Base-by-base conservation (phyloP, 2,329 filamentous ascomycete species). In the Phialophora expanda region DNA sequence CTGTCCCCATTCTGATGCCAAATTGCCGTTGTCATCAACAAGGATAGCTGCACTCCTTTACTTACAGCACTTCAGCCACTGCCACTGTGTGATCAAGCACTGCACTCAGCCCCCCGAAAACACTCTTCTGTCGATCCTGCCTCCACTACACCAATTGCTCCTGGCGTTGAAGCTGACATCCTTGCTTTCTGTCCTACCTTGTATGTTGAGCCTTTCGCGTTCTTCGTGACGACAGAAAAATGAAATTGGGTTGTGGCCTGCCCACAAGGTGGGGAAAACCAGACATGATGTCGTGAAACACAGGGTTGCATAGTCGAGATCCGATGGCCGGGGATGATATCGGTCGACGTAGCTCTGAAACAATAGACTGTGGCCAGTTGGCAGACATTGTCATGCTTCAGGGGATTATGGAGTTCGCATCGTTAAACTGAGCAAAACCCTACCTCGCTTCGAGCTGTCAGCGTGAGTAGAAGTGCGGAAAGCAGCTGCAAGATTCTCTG, bases 231-330 rank as follows among this genome's bases (percentile, higher is more conserved):
- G 6, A 7, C 5, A 7, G 6, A 44, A 17, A 17, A 44, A n/a
- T 8, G 38, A n/a, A n/a, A 44, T n/a, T 44, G 12, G 38, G 17
- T 44, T 44, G 38, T 44, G 38, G 5, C 38, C 5, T 7, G 38
- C 38, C 17, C 3, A 7, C 38, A n/a, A 44, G 38, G 38, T n/a
- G 17, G 17, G 17, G 38, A n/a, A n/a, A 7, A 3, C 6, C 38
- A 44, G 38, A 20, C 38, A n/a, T n/a, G 24, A 59, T 17, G 56
- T 50, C 30, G 56, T 59, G 56, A 59, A 59, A 59, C 56, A 34
- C 44, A 32, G 26, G 56, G 26, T 28, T 50, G 56, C 56, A 51
- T 59, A 30, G 44, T 59, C 44, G 41, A 59, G 56, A 59, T 59
- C 56, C 56, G 41, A 59, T 50, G 22, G 17, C 56, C 41, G 20